Conservation (phyloP, 345 rosid species). For the Erysimum cheiranthoides region DNA sequence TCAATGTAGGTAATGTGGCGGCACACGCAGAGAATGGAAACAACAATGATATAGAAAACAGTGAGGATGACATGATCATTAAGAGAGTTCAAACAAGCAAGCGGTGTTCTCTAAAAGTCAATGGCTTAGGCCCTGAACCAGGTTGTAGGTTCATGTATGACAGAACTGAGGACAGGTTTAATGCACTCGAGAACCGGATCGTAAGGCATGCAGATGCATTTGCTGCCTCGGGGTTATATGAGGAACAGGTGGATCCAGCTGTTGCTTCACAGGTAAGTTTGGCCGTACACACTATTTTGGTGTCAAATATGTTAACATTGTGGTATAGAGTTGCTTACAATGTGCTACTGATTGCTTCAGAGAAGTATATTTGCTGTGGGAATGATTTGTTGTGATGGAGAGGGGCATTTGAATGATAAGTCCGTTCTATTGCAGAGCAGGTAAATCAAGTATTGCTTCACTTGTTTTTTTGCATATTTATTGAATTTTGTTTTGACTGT, state of each 20-base stretch:
- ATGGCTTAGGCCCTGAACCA: constrained; percentile 67
- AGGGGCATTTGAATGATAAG: constrained; percentile 89
- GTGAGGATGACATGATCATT: constrained; percentile 72
- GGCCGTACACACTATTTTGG: constrained; percentile 2
- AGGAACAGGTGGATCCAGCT: constrained; percentile 83
- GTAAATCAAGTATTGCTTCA: constrained; percentile 48
- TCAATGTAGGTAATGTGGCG: constrained; percentile 56
- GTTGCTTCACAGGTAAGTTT: constrained; percentile 86
- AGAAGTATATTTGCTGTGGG: constrained; percentile 81
- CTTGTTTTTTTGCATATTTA: constrained; percentile 7
- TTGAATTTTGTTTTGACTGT: neutral
- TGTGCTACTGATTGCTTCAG: constrained; percentile 58
- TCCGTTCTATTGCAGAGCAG: constrained; percentile 89
- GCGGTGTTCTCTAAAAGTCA: constrained; percentile 66
- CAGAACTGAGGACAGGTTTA: constrained; percentile 84
- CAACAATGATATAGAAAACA: constrained; percentile 44
- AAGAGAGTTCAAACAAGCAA: constrained; percentile 66
- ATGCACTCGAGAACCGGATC: constrained; percentile 74
- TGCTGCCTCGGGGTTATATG: constrained; percentile 65
- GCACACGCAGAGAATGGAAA: constrained; percentile 49
- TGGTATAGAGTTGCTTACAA: constrained; percentile 36
- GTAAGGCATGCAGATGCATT: constrained; percentile 60
- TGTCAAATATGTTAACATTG: constrained; percentile 3
- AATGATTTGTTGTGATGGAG: constrained; percentile 96
- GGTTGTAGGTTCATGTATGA: constrained; percentile 93